A percentile compares a stretch with the other conserved stretches of the same genome.
Conservation (phyloP, 371 early-diverging fungal genomes). For the Haplosporangium sp. region DNA sequence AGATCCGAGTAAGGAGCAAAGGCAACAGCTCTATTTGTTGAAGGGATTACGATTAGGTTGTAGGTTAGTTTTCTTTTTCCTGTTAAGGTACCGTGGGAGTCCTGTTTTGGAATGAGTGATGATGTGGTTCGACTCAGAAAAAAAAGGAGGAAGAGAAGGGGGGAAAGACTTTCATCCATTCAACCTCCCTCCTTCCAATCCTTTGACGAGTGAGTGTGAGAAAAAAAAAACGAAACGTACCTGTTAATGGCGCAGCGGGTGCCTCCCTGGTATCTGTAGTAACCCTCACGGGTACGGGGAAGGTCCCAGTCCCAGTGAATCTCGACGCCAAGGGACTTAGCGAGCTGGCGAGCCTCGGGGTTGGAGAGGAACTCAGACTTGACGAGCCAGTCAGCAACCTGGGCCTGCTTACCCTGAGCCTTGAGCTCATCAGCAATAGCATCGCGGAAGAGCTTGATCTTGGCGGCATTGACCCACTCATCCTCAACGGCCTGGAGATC, state of each 20-base stretch:
- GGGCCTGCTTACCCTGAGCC: conserved; percentile 59
- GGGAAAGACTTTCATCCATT: background rate
- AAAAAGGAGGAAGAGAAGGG: background rate
- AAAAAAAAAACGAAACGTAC: conserved; percentile 11
- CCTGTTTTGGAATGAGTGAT: background rate
- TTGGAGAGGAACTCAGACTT: conserved; percentile 79
- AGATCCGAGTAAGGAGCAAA: conserved; percentile 95
- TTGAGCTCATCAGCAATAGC: conserved; percentile 87
- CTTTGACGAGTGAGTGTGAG: background rate
- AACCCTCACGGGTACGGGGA: conserved; percentile 95
- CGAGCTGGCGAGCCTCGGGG: conserved; percentile 83
- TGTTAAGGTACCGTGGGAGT: background rate
- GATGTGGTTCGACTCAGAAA: conserved; percentile 15
- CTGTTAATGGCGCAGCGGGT: conserved; percentile 92
- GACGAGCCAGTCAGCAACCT: conserved; percentile 64
- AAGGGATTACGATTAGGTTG: background rate
- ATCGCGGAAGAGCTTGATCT: conserved; percentile 84
- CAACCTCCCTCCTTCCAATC: background rate
- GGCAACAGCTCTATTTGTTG: conserved; percentile 69
- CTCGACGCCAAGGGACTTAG: conserved; percentile 84
- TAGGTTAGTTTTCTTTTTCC: background rate
- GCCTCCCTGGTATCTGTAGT: conserved; percentile 95
- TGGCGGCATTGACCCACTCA: conserved; percentile 89
- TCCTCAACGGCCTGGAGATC: conserved; percentile 89
- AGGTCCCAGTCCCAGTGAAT: conserved; percentile 94